These are phyloP conservation scores for Kodamaea plutei DNA, from an alignment of 1,139 yeast species.

Conservation along the genomic window DNA sequence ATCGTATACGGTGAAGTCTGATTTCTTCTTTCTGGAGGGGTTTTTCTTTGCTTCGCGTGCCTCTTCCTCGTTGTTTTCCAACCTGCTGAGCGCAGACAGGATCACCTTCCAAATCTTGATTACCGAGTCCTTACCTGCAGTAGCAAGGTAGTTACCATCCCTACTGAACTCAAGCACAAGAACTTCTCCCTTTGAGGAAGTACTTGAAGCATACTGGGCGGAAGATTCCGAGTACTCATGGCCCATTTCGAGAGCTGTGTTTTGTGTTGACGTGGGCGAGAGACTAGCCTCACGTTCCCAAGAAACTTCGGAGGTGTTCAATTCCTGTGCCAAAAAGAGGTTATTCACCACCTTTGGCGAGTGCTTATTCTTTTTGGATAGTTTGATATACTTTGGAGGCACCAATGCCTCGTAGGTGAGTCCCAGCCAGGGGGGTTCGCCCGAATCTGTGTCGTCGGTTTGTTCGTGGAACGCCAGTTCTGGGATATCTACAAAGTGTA, in stretches of 20 bases:
- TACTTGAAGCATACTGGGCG: background rate
- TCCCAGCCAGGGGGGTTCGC: conserved; percentile 29
- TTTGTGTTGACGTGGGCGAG: no score
- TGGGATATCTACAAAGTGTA: conserved; percentile 3
- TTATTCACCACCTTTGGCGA: conserved; percentile 48
- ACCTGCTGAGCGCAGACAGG: conserved; percentile 60
- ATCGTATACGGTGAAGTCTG: conserved; percentile 17
- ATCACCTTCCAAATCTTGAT: conserved; percentile 79
- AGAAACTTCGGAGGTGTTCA: conserved; percentile 26
- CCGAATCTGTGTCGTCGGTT: conserved; percentile 8
- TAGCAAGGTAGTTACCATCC: conserved; percentile 80
- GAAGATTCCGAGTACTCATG: background rate
- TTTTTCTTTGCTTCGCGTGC: conserved; percentile 2
- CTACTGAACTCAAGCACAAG: conserved; percentile 70
- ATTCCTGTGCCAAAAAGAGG: conserved; percentile 78
- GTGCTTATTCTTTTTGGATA: conserved; percentile 40
- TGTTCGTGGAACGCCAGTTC: conserved; percentile 4
- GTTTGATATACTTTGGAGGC: conserved; percentile 53
- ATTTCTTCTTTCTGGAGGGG: conserved; percentile 3
- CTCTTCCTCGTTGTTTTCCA: conserved; percentile 31
- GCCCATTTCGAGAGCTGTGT: no score
- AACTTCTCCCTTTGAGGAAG: conserved; percentile 39
- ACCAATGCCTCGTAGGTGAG: conserved; percentile 36
- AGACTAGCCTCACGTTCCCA: background rate
- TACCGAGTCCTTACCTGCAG: conserved; percentile 72